These are phyloP conservation scores for Termitomyces eurrhizus DNA, from an alignment of 768 basidiomycete genomes.

Conservation along the genomic window DNA sequence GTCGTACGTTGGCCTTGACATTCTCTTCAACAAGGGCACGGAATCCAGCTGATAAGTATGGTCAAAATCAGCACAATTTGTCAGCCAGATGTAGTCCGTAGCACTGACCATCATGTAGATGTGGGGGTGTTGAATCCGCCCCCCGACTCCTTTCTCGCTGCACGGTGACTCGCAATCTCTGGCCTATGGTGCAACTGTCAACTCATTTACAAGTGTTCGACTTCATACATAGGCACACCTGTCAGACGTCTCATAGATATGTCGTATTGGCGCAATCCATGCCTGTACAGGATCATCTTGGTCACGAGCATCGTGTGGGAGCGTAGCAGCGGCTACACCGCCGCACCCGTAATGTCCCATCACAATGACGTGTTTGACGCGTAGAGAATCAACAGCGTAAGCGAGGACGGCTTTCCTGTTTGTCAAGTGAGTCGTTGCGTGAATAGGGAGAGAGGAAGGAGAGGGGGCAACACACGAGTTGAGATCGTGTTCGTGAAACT, in stretches of 20 bases:
- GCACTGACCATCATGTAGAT: slow-evolving; percentile 22
- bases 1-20: slow-evolving; percentile 26
- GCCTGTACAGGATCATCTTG: slow-evolving; percentile 30
- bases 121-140: slow-evolving; percentile 25
- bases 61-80: not conserved
- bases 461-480: slow-evolving; percentile 26
- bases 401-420: slow-evolving; percentile 31
- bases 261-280: slow-evolving; percentile 38
- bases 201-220: not conserved
- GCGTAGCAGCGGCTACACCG: slow-evolving; percentile 32
- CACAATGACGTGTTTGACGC: slow-evolving; percentile 36
- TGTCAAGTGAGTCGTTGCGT: not conserved
- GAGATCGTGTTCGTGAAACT: slow-evolving; percentile 30
- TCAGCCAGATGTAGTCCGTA: not conserved
- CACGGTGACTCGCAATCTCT: slow-evolving; percentile 33
- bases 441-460: not conserved
- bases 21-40: slow-evolving; percentile 43
- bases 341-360: slow-evolving; percentile 44
- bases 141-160: slow-evolving; percentile 13
- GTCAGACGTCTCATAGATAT: slow-evolving; percentile 30
- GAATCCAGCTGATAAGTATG: slow-evolving; percentile 27
- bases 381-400: slow-evolving; percentile 32
- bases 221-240: slow-evolving; percentile 21
- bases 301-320: not conserved
- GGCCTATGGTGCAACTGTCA: slow-evolving; percentile 14